phyloP scores from a whole-genome alignment of 129 eudicot species.

The Deinandra increscens region DNA sequence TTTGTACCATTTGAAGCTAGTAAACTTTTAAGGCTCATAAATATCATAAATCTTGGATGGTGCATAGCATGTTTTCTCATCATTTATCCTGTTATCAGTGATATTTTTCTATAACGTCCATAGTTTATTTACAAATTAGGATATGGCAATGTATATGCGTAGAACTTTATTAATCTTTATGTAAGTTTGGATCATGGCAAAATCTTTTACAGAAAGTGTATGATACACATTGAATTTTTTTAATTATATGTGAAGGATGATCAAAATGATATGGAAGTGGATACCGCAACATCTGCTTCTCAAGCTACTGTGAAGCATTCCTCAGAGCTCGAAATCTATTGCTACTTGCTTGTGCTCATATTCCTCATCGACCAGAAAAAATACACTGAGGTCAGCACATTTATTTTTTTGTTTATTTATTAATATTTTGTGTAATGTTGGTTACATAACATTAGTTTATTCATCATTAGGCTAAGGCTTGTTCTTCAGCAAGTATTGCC shows the following conservation, averaged over 20 bases:
- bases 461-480: slow-evolving; percentile 79
- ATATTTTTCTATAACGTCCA: not conserved
- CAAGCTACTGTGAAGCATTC: slow-evolving; percentile 67
- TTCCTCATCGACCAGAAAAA: slow-evolving; percentile 83
- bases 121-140: not conserved
- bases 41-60: slow-evolving; percentile 14
- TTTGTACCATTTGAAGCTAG: not conserved
- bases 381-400: slow-evolving; percentile 64
- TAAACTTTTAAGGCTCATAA: not conserved
- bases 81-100: not conserved
- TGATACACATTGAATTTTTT: not conserved
- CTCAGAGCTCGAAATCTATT: slow-evolving; percentile 90
- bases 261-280: slow-evolving; percentile 92
- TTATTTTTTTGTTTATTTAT: not conserved
- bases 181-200: not conserved
- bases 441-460: slow-evolving; percentile 2
- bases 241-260: slow-evolving; percentile 51
- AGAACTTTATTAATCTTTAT: slow-evolving; percentile 2
- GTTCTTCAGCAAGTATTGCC: slow-evolving; percentile 92
- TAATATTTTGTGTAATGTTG: slow-evolving; percentile 8
- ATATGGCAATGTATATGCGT: not conserved
- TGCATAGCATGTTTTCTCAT: not conserved
- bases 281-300: slow-evolving; percentile 70
- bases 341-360: slow-evolving; percentile 89
- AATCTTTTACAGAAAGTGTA: not conserved